phyloP scores from a whole-genome alignment of 306 rosid genomes.

The barrel medic (Medicago truncatula) region MtrunA17r5.0-ANR NC_053048.1:548001-548500 shows the following conservation, averaged over 20 bases:
- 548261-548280: constrained; percentile 1
- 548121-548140: too few relatives aligned
- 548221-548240: neutral
- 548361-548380: constrained; percentile 1
- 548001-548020: too few relatives aligned
- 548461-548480: constrained; percentile 10
- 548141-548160: too few relatives aligned
- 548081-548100: too few relatives aligned
- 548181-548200: neutral
- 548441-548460: constrained; percentile 15
- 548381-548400: constrained; percentile 1
- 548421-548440: neutral
- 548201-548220: constrained; percentile 24
- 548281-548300: neutral
- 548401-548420: neutral
- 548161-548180: too few relatives aligned
- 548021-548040: too few relatives aligned
- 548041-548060: too few relatives aligned
- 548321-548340: constrained; percentile 6
- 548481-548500: constrained; percentile 16
- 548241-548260: neutral
- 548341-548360: constrained; percentile 6
- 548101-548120: too few relatives aligned
- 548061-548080: too few relatives aligned
- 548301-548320: neutral